Evolutionary conservation across 257 asterid species (phyloP).

Genomic region (Fraxinus pennsylvanica): DNA sequence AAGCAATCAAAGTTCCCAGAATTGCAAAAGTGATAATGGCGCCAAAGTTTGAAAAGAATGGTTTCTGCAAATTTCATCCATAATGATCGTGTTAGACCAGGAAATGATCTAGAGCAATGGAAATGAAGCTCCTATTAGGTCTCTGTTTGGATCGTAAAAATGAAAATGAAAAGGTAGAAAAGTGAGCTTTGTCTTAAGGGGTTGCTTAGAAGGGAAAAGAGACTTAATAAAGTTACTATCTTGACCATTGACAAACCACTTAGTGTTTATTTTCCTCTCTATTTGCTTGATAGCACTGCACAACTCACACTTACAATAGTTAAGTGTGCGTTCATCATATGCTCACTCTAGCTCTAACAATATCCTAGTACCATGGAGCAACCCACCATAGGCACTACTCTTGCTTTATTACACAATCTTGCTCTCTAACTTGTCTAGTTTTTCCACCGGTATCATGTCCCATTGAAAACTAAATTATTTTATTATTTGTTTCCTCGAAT

Average conservation of each 20-base stretch:
- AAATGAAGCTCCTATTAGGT: slow-evolving; percentile 9
- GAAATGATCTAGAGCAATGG: background rate
- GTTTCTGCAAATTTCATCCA: slow-evolving; percentile 67
- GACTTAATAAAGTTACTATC: background rate
- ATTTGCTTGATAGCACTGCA: background rate
- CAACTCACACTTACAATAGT: background rate
- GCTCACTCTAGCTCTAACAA: slow-evolving; percentile 8
- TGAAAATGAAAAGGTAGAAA: background rate
- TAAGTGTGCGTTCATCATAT: background rate
- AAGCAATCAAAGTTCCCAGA: slow-evolving; percentile 85
- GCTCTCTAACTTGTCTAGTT: background rate
- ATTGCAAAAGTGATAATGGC: slow-evolving; percentile 92
- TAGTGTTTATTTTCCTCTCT: slow-evolving; percentile 3
- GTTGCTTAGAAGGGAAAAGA: background rate
- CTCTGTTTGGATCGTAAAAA: background rate
- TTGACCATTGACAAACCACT: slow-evolving; percentile 6
- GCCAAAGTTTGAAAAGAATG: slow-evolving; percentile 96
- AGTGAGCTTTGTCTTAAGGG: slow-evolving; percentile 9
- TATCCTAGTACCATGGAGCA: slow-evolving; percentile 6
- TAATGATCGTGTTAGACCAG: slow-evolving; percentile 11
- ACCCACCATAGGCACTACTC: slow-evolving; percentile 12
- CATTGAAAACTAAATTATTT: background rate
- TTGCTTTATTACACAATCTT: background rate
- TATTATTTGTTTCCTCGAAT: background rate
- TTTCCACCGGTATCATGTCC: background rate